Percentiles rank a stretch among this genome's conserved stretches.
These are phyloP conservation scores for Magnaporthiopsis incrustans DNA, from an alignment of 2,329 filamentous ascomycete genomes.

Conservation along the genomic window DNA sequence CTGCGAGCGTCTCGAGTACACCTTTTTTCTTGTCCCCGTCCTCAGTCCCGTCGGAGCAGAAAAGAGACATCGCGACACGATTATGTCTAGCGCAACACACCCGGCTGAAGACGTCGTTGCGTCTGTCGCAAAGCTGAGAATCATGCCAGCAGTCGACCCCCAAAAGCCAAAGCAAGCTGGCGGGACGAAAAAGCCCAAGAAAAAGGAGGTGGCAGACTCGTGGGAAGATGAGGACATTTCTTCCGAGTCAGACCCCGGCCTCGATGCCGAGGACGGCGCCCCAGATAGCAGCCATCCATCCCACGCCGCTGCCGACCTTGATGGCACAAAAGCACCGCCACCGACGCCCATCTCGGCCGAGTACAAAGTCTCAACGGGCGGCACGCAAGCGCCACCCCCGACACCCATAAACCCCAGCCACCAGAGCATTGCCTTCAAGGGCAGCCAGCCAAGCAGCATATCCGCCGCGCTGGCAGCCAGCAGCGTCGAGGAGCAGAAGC, in stretches of 20 bases:
- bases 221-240: conserved; percentile 67
- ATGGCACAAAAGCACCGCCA: conserved; percentile 44
- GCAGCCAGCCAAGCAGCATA: neutral
- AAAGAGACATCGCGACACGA: neutral
- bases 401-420: neutral
- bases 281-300: conserved; percentile 18
- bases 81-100: conserved; percentile 6
- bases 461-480: conserved; percentile 29
- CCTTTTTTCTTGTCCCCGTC: neutral
- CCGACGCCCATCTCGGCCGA: conserved; percentile 58
- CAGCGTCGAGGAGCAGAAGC: conserved; percentile 42
- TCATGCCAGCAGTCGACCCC: conserved; percentile 13
- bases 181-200: conserved; percentile 17
- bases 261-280: conserved; percentile 13
- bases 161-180: conserved; percentile 17
- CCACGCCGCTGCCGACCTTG: conserved; percentile 17
- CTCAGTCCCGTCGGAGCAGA: neutral
- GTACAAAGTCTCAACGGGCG: conserved; percentile 16
- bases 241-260: conserved; percentile 28
- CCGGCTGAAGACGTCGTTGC: conserved; percentile 11
- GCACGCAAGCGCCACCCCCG: neutral
- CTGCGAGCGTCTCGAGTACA: neutral
- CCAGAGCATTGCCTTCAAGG: neutral
- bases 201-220: conserved; percentile 50
- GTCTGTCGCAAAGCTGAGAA: conserved; percentile 22